A percentile compares a stretch with the other conserved stretches of the same genome.
phyloP scores from a whole-genome alignment of 352 stramenopile genomes.

The Phytophthora palmivora region DNA sequence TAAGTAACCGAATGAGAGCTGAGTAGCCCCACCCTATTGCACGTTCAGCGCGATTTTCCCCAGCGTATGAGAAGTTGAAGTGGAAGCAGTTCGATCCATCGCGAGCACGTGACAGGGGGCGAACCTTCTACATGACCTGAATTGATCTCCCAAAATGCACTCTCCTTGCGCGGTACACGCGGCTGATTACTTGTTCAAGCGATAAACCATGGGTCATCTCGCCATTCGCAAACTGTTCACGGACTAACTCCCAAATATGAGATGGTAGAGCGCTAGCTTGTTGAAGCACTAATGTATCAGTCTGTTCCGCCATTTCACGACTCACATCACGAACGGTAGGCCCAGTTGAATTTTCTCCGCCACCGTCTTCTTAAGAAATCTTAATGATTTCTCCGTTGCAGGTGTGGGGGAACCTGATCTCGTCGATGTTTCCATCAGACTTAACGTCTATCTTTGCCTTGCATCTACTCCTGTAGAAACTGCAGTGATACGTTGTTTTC shows the following conservation, averaged over 20 bases:
- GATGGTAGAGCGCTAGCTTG: constrained; percentile 70
- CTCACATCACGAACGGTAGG: neutral
- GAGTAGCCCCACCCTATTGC: constrained; percentile 22
- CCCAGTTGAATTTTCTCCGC: neutral
- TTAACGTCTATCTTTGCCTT: constrained; percentile 14
- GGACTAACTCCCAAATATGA: constrained; percentile 96
- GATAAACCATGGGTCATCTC: constrained; percentile 61
- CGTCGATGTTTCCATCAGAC: neutral
- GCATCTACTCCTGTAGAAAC: constrained; percentile 9
- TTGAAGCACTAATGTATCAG: neutral
- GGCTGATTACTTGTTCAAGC: constrained; percentile 16
- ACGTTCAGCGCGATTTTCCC: constrained; percentile 6
- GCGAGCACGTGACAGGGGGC: constrained; percentile 3
- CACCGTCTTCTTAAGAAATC: constrained; percentile 1
- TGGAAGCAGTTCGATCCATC: constrained; percentile 13
- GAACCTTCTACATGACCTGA: neutral
- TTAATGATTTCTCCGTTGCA: neutral
- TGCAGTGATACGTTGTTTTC: constrained; percentile 12
- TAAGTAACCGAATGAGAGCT: no score
- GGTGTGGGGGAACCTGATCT: constrained; percentile 5
- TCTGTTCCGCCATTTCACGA: constrained; percentile 4
- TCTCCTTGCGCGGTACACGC: neutral
- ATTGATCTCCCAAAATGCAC: no score
- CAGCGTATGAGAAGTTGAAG: no score
- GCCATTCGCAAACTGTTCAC: constrained; percentile 89